Evolutionary conservation across 2,329 filamentous ascomycete genomes (phyloP).

Genomic region (Fusarium fujikuroi): DNA sequence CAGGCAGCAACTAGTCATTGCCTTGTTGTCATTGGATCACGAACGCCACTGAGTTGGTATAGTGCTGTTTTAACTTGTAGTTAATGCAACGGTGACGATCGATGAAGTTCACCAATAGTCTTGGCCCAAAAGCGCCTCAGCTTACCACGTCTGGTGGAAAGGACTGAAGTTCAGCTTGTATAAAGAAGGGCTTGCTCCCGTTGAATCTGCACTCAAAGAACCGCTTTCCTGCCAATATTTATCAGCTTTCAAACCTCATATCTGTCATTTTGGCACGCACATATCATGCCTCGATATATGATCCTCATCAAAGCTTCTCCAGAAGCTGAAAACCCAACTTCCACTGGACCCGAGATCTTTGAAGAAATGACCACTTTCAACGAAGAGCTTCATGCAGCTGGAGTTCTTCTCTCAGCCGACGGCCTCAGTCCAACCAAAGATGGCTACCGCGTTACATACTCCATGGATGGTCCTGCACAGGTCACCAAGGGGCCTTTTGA

Average conservation of each 20-base stretch:
- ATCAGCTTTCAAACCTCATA: background rate
- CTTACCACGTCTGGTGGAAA: background rate
- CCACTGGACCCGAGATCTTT: conserved; percentile 31
- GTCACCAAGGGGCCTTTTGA: conserved; percentile 47
- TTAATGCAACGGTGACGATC: background rate
- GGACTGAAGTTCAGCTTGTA: background rate
- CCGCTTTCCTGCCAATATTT: background rate
- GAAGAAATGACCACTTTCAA: conserved; percentile 45
- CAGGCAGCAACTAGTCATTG: background rate
- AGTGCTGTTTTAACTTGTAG: background rate
- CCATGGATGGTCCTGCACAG: conserved; percentile 23
- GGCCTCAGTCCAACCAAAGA: conserved; percentile 43
- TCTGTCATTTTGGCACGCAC: no score
- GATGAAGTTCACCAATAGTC: background rate
- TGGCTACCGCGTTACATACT: conserved; percentile 45
- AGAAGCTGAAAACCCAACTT: conserved; percentile 36
- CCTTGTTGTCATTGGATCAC: background rate
- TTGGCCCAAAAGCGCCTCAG: background rate
- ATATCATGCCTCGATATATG: conserved; percentile 46
- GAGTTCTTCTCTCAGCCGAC: conserved; percentile 44
- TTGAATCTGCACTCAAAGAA: background rate
- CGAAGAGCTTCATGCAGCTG: conserved; percentile 42
- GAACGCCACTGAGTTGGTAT: background rate
- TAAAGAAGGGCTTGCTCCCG: background rate
- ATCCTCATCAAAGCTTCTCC: conserved; percentile 46